Base-by-base conservation (phyloP, 495 filamentous ascomycete species). In the Aspergillus diversus region DNA sequence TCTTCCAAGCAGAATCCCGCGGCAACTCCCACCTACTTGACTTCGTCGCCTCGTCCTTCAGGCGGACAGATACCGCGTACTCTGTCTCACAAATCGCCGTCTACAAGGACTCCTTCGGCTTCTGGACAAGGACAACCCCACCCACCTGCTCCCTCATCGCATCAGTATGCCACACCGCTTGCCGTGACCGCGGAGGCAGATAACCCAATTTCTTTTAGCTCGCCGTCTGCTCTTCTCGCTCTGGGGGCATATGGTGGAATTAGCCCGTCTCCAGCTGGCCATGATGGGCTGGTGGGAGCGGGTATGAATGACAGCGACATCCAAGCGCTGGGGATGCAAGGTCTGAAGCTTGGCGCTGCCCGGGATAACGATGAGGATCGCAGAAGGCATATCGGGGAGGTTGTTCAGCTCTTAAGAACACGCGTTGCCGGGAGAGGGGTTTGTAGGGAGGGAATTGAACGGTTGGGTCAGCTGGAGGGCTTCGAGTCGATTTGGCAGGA, bases 391-490 rank as follows among this genome's bases (percentile, higher is more conserved):
- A 83, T 86, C 1, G 72, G 76, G 8, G 75, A 78, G 9, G 78
- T 84, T 6, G 76, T 80, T 6, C 75, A 75, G 46, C 62, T 76
- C 39, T 59, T 84, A 8, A 71, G 72, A 16, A 68, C 73, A 12
- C 80, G 80, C 11, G 80, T 82, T 3, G 69, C 78, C 6, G 80
- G 80, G 3, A 67, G 81, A 53, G 79, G 78, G 17, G 90, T 99
- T 35, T 90, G 91, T 55, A 86, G 93, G 55, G 89, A 92, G 48
- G 92, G 91, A 0, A 80, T 98, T 46, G 91, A 94, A 74, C 82
- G 91, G 47, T 67, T 96, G 37, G 90, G 87, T 6, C 82, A 85
- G 65, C 80, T 89, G 27, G 83, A 90, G 59, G 92, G 87, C 17
- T 84, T 97, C 34, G 92, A 95, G 57, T 86, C 82, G 52, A 77